phyloP scores from a whole-genome alignment of 176 grass and related monocot species.

The Dendrocalamus sinicus region DNA sequence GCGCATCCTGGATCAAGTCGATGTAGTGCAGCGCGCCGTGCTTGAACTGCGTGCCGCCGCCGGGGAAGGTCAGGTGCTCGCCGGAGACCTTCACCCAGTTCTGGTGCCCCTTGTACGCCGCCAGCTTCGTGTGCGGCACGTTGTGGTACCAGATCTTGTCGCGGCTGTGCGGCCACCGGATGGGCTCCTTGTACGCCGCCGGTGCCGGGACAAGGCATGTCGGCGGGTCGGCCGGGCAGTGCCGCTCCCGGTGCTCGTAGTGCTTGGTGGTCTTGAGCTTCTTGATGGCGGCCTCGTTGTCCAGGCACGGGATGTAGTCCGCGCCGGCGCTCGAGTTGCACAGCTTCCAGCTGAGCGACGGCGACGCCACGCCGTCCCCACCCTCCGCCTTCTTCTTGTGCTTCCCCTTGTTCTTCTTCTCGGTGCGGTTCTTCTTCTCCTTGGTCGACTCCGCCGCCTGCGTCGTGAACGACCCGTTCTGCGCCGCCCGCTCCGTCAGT shows the following conservation, averaged over 20 bases:
- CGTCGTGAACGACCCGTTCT: conserved; percentile 86
- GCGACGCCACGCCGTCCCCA: background rate
- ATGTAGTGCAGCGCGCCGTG: conserved; percentile 87
- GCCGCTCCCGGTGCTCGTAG: conserved; percentile 94
- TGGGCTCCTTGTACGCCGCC: conserved; percentile 58
- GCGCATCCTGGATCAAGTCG: conserved; percentile 67
- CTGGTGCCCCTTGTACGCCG: conserved; percentile 73
- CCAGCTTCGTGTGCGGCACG: conserved; percentile 79
- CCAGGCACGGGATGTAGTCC: conserved; percentile 96
- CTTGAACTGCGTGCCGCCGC: conserved; percentile 93
- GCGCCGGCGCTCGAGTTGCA: conserved; percentile 69
- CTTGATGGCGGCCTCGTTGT: conserved; percentile 79
- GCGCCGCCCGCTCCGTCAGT: conserved; percentile 65
- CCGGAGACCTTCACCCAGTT: conserved; percentile 94
- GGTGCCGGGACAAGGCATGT: conserved; percentile 82
- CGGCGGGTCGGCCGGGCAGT: conserved; percentile 65
- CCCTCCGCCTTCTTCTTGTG: background rate
- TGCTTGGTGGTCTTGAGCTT: conserved; percentile 65
- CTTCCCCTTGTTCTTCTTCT: background rate
- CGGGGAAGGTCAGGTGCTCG: conserved; percentile 86
- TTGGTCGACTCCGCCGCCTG: conserved; percentile 76
- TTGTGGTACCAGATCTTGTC: conserved; percentile 97
- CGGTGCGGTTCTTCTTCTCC: conserved; percentile 62
- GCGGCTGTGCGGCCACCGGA: conserved; percentile 85
- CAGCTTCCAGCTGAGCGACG: conserved; percentile 56